Base-by-base conservation (phyloP, 371 early-diverging fungal species). In the Actinomucor elegans region DNA sequence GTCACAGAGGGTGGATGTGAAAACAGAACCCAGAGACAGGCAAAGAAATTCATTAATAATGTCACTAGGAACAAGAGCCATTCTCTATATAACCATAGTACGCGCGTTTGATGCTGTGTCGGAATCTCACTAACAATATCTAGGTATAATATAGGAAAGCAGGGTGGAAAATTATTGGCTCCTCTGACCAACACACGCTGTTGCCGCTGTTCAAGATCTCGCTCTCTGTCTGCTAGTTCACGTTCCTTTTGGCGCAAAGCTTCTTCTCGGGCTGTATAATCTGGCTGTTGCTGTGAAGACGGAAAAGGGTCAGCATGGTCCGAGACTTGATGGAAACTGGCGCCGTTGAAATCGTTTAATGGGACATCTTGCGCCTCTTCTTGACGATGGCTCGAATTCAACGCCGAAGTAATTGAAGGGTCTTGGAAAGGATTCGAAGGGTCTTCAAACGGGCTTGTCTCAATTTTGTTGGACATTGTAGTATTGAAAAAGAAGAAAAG, bases 141-240 rank as follows among this genome's bases (percentile, higher is more conserved):
- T 57, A 91, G 83, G 68, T 91, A 91, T 69, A 93, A 80, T 54
- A 92, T 64, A 6, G 92, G 92, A 42, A 88, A 91, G 57, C 91
- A 88, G 23, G 90, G 89, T 1, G 94, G 94, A 55, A 91, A 88
- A 60, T 91, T 93, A 69, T 90, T 90, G 44, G 88, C 84, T 28
- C 85, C 66, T 9, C 60, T 44, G n/a, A 69, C 48, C 1, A 78
- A 79, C 12, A n/a, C 18, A 5, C 23, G 15, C 2, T 47, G 31
- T 24, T 63, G 67, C 2, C 69, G 69, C 43, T 73, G 57, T 17
- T 69, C 64, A n/a, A 88, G 71, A 14, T 69, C 77, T 42, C 77
- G 68, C 66, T 89, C 91, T 40, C 89, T 80, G 3, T 78, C 82
- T 3, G 81, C 85, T 17, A 91, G 70, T 34, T 82, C 86, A 24